phyloP scores from a whole-genome alignment of 2,329 filamentous ascomycete genomes.

The Neonectria magnoliae region DNA sequence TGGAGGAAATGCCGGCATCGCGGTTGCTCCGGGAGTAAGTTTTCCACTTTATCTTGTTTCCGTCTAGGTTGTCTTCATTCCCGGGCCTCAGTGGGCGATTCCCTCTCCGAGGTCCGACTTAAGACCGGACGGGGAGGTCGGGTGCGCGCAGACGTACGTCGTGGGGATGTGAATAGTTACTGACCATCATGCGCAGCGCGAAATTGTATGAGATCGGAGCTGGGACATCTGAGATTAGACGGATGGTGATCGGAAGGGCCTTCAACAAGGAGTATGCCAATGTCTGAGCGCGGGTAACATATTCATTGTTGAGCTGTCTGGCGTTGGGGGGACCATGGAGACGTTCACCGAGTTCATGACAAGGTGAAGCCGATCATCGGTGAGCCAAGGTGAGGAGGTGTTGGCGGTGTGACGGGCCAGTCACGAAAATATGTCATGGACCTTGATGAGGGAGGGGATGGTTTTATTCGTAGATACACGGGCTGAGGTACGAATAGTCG shows the following conservation, averaged over 20 bases:
- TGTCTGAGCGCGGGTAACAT: slow-evolving; percentile 32
- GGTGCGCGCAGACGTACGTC: not conserved
- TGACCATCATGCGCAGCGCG: slow-evolving; percentile 54
- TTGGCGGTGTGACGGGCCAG: slow-evolving; percentile 17
- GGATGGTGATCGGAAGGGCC: slow-evolving; percentile 92
- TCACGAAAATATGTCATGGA: slow-evolving; percentile 3
- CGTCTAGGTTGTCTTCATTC: not conserved
- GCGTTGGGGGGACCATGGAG: not conserved
- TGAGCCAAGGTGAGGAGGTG: slow-evolving; percentile 3
- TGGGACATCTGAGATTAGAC: slow-evolving; percentile 90
- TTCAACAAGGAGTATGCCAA: slow-evolving; percentile 86
- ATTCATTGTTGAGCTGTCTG: not conserved
- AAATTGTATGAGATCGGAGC: slow-evolving; percentile 96
- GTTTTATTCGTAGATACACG: not conserved
- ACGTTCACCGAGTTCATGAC: not conserved
- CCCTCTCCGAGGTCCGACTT: not conserved
- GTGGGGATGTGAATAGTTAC: slow-evolving; percentile 35
- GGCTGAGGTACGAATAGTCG: slow-evolving; percentile 4
- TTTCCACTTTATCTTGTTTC: not conserved
- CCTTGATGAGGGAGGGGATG: slow-evolving; percentile 3
- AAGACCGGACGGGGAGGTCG: not conserved
- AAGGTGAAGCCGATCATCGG: slow-evolving; percentile 1
- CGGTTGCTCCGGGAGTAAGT: slow-evolving; percentile 77
- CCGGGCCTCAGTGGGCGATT: not conserved
- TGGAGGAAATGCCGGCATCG: slow-evolving; percentile 94